Evolutionary conservation across 148 eudicot genomes (phyloP).

Genomic region (Rhododendron molle): DNA sequence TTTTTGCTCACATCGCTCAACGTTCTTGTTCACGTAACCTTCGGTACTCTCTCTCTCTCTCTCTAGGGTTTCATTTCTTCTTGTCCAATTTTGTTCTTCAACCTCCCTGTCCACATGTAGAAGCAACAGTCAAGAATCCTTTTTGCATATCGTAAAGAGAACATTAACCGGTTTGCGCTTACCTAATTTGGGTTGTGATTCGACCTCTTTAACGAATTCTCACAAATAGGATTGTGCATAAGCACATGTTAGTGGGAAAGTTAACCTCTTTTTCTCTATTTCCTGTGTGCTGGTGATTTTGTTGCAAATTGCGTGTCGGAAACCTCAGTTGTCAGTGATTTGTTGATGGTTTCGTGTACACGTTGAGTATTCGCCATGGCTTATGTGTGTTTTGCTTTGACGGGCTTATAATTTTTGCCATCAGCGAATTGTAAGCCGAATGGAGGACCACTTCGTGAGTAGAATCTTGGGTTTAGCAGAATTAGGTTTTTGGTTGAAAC

Average conservation of each 20-base stretch:
- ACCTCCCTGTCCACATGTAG: neutral
- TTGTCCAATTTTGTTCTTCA: neutral
- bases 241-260: neutral
- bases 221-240: neutral
- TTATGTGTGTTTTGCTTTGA: neutral
- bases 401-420: neutral
- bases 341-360: no score
- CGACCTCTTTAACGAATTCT: neutral
- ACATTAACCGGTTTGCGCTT: neutral
- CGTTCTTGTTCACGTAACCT: constrained; percentile 4
- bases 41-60: constrained; percentile 13
- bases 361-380: neutral
- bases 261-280: no score
- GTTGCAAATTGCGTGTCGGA: no score
- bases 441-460: neutral
- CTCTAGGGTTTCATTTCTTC: neutral
- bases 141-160: neutral
- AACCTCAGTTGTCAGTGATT: no score
- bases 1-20: constrained; percentile 10
- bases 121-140: neutral
- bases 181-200: neutral
- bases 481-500: neutral
- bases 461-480: neutral
- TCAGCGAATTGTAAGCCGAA: neutral
- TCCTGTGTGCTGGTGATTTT: no score